Conservation (phyloP, 1,284 basidiomycete species). For the Rhodotorula sp. region DNA sequence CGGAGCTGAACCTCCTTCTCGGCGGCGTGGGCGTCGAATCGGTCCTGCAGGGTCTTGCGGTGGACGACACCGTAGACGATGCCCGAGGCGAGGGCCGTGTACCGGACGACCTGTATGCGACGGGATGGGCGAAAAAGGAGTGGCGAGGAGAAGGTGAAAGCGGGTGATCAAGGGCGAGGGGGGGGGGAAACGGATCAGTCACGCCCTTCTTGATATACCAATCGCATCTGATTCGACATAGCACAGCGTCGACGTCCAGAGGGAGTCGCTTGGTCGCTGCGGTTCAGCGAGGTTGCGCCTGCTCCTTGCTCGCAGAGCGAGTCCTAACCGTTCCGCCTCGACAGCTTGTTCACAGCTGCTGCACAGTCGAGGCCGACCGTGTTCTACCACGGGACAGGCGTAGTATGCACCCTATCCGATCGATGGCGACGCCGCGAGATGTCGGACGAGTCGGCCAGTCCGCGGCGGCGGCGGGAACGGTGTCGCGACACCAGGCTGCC, state of each 20-base stretch:
- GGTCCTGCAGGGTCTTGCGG: conserved; percentile 81
- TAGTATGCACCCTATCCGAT: not conserved
- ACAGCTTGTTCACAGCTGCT: too few species aligned
- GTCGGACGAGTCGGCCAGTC: not conserved
- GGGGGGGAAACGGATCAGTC: not conserved
- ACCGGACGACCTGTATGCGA: conserved; percentile 78
- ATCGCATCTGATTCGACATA: not conserved
- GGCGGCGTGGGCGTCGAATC: conserved; percentile 69
- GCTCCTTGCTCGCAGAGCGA: too few species aligned
- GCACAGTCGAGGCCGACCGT: too few species aligned
- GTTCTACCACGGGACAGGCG: too few species aligned
- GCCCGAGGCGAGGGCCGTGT: conserved; percentile 84
- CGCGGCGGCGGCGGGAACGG: not conserved
- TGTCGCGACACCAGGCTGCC: not conserved
- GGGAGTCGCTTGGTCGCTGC: not conserved
- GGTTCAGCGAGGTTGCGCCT: too few species aligned
- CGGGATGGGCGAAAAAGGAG: not conserved
- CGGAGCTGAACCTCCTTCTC: conserved; percentile 68
- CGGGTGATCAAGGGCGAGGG: not conserved
- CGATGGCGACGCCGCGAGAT: not conserved
- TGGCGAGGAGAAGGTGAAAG: not conserved
- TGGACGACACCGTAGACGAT: conserved; percentile 91
- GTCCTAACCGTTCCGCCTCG: too few species aligned
- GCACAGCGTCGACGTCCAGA: not conserved
- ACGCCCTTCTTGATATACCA: too few species aligned